Base-by-base conservation (phyloP, 2,329 filamentous ascomycete species). In the Colletotrichum costaricense region DNA sequence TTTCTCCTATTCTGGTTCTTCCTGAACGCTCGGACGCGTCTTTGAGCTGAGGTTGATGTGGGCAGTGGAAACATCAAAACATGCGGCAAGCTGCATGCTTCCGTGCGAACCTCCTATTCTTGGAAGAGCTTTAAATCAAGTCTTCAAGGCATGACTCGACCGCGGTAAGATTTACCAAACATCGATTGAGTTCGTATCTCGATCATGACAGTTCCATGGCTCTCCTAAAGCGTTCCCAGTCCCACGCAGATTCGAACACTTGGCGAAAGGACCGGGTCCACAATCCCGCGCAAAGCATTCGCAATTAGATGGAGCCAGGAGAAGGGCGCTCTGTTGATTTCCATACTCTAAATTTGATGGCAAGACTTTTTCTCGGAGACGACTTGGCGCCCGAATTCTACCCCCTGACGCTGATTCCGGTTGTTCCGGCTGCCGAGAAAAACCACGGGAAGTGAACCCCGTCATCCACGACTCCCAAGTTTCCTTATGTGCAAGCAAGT, bases 391-490 rank as follows among this genome's bases (percentile, higher is more conserved):
- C 26, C 35, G 60, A 59, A n/a, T 30, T n/a, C 6, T 14, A 1
- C 4, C 66, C 60, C 60, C 60, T 70, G 67, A 38, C 22, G 46
- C 26, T 46, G 33, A 66, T 71, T 72, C 60, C 67, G 71, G 42
- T 52, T 42, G 46, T 73, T 73, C 71, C 71, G 71, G 62, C 67
- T 73, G 67, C 70, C 67, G 67, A 73, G 70, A 65, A 66, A 52
- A 56, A 16, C 4, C 28, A 49, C 35, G 38, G 24, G 7, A 46
- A 33, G 56, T 49, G 19, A 49, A 49, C 38, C 38, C 38, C 38
- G 38, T 42, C 38, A 42, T 42, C 14, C 38, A 19, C 38, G 54
- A 22, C 42, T 49, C 42, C 35, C 60, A 12, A 30, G 38, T 19
- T 42, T 19, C 30, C 19, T 9, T 59, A 42, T 55, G 33, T 56